phyloP scores from a whole-genome alignment of 805 yeast species.

The Wickerhamiella sergipiensis region DNA sequence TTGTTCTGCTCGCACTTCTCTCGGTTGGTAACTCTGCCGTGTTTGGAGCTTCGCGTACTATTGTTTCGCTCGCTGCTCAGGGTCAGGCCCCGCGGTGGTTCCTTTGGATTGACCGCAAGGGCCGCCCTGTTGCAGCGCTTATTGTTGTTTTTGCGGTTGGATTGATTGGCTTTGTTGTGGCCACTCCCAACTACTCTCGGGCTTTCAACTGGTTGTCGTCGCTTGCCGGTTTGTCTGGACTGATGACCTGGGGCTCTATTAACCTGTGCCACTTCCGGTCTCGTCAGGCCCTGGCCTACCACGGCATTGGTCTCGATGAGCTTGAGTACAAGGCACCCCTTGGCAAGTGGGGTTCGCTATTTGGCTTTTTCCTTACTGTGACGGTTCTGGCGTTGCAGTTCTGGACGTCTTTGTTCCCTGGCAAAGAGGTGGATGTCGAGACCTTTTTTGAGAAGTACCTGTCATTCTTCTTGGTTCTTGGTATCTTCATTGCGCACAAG shows the following conservation, averaged over 20 bases:
- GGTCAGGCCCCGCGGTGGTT: constrained; percentile 43
- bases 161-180: constrained; percentile 44
- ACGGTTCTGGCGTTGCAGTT: constrained; percentile 62
- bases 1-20: constrained; percentile 50
- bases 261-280: constrained; percentile 55
- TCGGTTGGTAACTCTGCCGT: constrained; percentile 62
- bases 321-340: constrained; percentile 52
- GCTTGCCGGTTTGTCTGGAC: constrained; percentile 57
- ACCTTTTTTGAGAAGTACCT: constrained; percentile 41
- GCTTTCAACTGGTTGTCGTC: constrained; percentile 67
- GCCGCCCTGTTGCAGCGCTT: constrained; percentile 69
- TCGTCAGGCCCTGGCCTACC: constrained; percentile 44
- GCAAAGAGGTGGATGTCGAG: constrained; percentile 27
- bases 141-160: constrained; percentile 34
- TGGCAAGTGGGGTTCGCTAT: constrained; percentile 56
- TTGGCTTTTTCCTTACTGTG: constrained; percentile 44
- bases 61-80: constrained; percentile 50
- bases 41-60: constrained; percentile 52
- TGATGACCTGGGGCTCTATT: constrained; percentile 68
- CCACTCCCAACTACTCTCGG: constrained; percentile 34
- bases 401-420: constrained; percentile 70
- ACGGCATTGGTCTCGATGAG: constrained; percentile 60
- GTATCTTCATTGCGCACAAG: constrained; percentile 7
- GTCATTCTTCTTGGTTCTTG: constrained; percentile 45
- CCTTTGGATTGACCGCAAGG: constrained; percentile 58